Evolutionary conservation across 352 stramenopile species (phyloP), one percentile per base, ranked within the genome.

Genomic region (Globisporangium cederbergense): DNA sequence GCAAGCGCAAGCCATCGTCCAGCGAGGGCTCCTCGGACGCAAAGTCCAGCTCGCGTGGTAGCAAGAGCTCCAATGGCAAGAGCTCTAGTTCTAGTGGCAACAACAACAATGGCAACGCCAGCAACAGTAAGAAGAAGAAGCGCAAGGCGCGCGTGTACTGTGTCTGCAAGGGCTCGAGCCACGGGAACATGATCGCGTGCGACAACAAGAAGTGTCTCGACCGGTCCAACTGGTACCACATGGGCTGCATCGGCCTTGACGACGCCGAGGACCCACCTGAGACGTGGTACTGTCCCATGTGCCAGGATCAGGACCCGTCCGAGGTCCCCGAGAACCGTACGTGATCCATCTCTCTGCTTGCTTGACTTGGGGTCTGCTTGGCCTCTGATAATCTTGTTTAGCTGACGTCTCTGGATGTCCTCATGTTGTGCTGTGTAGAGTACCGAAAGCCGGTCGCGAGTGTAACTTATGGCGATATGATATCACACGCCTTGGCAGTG

Each of bases 381-480:
- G 11, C 34, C 34, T 40, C 11, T 18, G 13, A 13, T 11, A 30
- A 45, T 59, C 9, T 59, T 20, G 10, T 16, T 18, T 54, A 8
- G 42, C 9, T 46, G 55, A 18, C 8, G 34, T 13, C 34, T 40
- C 11, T 40, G 34, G 34, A 40, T 11, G 7, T 40, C 8, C 8
- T 10, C 34, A 25, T 9, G 4, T 65, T 13, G 14, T 60, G 43
- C 18, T 58, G 25, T 18, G 10, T 56, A 93, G 84, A 91, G 70
- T 93, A 88, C 62, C 81, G 85, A 50, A 93, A 93, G 60, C 85
- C 85, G 3, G 81, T 86, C 14, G 81, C 83, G 8, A 94, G 82
- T 66, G 79, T 89, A 55, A 96, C 86, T 36, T 96, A 96, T 60
- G 80, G 83, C 28, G 87, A 96, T 68, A 96, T 96, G 88, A 96